phyloP scores from a whole-genome alignment of 2,329 filamentous ascomycete genomes.

The Nannizziopsis barbatae region DNA sequence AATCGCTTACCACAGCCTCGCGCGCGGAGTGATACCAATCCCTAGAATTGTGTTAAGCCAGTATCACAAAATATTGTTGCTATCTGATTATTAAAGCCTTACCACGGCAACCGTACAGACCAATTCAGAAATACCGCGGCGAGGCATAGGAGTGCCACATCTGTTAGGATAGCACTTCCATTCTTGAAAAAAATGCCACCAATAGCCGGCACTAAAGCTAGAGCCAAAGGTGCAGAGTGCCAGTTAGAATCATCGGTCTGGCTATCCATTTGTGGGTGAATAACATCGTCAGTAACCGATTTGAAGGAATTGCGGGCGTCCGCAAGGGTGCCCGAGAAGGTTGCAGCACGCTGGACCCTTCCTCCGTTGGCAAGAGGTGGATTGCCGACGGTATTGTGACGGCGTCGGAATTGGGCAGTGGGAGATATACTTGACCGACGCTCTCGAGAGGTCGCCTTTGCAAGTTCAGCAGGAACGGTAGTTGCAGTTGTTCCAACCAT shows the following conservation, averaged over 20 bases:
- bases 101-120: conserved; percentile 86
- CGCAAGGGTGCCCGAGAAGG: conserved; percentile 62
- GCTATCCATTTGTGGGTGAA: conserved; percentile 46
- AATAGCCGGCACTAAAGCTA: conserved; percentile 77
- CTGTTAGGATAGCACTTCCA: conserved; percentile 71
- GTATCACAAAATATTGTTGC: neutral
- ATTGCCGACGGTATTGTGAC: conserved; percentile 26
- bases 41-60: conserved; percentile 32
- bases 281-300: conserved; percentile 58
- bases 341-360: conserved; percentile 58
- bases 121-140: conserved; percentile 83
- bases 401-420: conserved; percentile 3
- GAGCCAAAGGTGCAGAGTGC: conserved; percentile 68
- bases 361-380: conserved; percentile 24
- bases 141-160: conserved; percentile 67
- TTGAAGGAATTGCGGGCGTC: conserved; percentile 54
- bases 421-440: neutral
- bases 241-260: conserved; percentile 53
- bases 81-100: conserved; percentile 22
- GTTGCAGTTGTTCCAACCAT: neutral
- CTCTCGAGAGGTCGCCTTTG: neutral
- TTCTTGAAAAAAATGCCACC: conserved; percentile 75
- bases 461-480: neutral
- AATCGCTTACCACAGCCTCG: conserved; percentile 45
- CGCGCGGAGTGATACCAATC: conserved; percentile 66